A percentile compares a stretch with the other conserved stretches of the same genome.
phyloP scores from a whole-genome alignment of 1,284 basidiomycete genomes.

The Binderoboletus segoi region DNA sequence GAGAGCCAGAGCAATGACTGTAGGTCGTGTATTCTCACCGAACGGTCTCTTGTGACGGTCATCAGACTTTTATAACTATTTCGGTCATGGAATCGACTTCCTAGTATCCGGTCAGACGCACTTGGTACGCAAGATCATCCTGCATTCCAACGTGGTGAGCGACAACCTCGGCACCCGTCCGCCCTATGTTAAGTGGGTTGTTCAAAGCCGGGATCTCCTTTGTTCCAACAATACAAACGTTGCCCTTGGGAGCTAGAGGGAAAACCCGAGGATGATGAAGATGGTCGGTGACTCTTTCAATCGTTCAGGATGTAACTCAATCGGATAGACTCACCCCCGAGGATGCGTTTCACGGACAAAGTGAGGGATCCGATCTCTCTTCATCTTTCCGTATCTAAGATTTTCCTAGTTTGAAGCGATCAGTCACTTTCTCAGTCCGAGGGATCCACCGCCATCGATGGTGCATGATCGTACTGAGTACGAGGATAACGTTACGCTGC shows the following conservation, averaged over 20 bases:
- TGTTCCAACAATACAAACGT: constrained; percentile 87
- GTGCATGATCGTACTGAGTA: constrained; percentile 83
- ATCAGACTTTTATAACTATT: constrained; percentile 90
- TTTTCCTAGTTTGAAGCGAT: constrained; percentile 68
- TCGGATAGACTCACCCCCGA: constrained; percentile 62
- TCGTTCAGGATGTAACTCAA: constrained; percentile 4
- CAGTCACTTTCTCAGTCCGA: constrained; percentile 71
- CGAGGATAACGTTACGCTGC: constrained; percentile 72
- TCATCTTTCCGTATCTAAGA: background rate
- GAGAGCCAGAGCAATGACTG: constrained; percentile 48
- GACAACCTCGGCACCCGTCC: background rate
- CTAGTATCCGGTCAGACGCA: constrained; percentile 73
- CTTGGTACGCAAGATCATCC: constrained; percentile 79
- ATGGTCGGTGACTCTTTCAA: constrained; percentile 46
- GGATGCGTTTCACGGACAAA: constrained; percentile 67
- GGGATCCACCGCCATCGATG: constrained; percentile 77
- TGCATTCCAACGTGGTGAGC: constrained; percentile 84
- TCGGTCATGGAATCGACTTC: constrained; percentile 86
- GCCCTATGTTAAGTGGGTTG: background rate
- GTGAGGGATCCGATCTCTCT: constrained; percentile 37
- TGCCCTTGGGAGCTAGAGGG: constrained; percentile 86
- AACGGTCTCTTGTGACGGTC: constrained; percentile 10
- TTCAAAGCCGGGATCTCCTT: constrained; percentile 76
- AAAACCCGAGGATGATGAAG: constrained; percentile 73
- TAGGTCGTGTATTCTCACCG: constrained; percentile 29